Conservation (phyloP, 495 filamentous ascomycete species). For the Lasiosphaeris hirsuta region DNA sequence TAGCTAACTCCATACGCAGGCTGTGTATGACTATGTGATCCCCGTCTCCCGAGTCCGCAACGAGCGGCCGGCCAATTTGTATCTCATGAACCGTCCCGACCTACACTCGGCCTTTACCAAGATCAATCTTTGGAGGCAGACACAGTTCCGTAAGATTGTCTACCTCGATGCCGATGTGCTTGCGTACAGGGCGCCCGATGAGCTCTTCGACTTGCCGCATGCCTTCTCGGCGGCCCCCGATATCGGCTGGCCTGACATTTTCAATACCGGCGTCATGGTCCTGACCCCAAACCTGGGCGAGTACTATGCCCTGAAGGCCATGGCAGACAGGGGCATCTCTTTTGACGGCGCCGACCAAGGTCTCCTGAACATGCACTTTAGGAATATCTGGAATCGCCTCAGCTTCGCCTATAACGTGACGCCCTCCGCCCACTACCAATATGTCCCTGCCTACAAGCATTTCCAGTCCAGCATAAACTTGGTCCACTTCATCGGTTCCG, state of each 20-base stretch:
- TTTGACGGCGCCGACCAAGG: slow-evolving; percentile 99
- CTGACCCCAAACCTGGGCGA: slow-evolving; percentile 82
- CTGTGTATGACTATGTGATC: slow-evolving; percentile 84
- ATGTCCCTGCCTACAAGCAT: slow-evolving; percentile 89
- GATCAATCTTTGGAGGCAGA: slow-evolving; percentile 89
- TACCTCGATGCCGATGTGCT: slow-evolving; percentile 93
- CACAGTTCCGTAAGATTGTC: slow-evolving; percentile 83
- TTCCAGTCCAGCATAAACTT: slow-evolving; percentile 82
- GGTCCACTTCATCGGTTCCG: slow-evolving; percentile 88
- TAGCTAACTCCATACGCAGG: slow-evolving; percentile 45
- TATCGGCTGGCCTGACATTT: slow-evolving; percentile 96
- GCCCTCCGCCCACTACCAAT: slow-evolving; percentile 90
- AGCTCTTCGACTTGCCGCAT: slow-evolving; percentile 75
- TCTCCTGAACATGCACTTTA: slow-evolving; percentile 91
- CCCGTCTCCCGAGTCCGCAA: slow-evolving; percentile 77
- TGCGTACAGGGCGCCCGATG: slow-evolving; percentile 81
- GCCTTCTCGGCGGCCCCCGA: slow-evolving; percentile 90
- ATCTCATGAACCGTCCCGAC: slow-evolving; percentile 87
- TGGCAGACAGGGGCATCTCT: slow-evolving; percentile 81
- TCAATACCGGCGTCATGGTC: slow-evolving; percentile 96
- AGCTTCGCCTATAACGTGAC: slow-evolving; percentile 98
- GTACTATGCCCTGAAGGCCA: slow-evolving; percentile 75
- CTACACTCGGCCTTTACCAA: slow-evolving; percentile 92
- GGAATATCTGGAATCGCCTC: slow-evolving; percentile 72
- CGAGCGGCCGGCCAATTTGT: slow-evolving; percentile 73